These are phyloP conservation scores for Angomonas deanei DNA, from an alignment of 208 protist genomes.

Conservation along the genomic window DNA sequence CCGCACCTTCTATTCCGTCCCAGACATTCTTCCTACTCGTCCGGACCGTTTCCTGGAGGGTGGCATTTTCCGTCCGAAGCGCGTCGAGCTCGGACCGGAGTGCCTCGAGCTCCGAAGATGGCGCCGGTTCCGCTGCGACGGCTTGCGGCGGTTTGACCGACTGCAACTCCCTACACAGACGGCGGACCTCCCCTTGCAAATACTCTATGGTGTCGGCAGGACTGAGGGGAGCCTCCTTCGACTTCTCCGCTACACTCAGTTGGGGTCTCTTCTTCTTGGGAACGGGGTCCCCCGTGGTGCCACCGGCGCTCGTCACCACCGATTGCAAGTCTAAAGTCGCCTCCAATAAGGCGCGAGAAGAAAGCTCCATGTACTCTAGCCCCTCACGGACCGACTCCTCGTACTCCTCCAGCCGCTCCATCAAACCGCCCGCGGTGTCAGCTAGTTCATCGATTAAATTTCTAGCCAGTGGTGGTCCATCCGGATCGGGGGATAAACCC, in stretches of 20 bases:
- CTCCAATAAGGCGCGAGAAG: not conserved
- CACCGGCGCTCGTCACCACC: not conserved
- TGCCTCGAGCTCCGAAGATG: not conserved
- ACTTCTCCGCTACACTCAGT: not conserved
- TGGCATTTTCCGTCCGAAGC: not conserved
- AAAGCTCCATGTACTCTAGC: not conserved
- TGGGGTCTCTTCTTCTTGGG: not conserved
- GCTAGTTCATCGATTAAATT: not conserved
- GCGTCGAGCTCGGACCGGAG: not conserved
- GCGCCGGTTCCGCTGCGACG: not conserved
- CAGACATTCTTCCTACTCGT: not conserved
- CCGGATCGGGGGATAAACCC: not conserved
- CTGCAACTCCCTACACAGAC: not conserved
- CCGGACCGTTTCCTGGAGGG: not conserved
- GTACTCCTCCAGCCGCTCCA: not conserved
- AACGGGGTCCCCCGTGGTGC: not conserved
- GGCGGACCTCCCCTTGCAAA: not conserved
- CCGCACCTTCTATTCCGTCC: not conserved
- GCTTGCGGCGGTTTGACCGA: not conserved
- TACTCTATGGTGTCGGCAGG: not conserved
- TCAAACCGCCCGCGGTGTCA: not conserved
- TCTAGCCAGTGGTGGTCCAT: not conserved
- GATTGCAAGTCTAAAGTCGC: not conserved
- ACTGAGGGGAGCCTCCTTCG: too few relatives aligned
- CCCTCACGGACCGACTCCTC: not conserved